Percentiles rank a stretch among this genome's conserved stretches.
These are phyloP conservation scores for Aspergillus uvarum DNA, from an alignment of 2,329 filamentous ascomycete genomes.

Conservation along the genomic window DNA sequence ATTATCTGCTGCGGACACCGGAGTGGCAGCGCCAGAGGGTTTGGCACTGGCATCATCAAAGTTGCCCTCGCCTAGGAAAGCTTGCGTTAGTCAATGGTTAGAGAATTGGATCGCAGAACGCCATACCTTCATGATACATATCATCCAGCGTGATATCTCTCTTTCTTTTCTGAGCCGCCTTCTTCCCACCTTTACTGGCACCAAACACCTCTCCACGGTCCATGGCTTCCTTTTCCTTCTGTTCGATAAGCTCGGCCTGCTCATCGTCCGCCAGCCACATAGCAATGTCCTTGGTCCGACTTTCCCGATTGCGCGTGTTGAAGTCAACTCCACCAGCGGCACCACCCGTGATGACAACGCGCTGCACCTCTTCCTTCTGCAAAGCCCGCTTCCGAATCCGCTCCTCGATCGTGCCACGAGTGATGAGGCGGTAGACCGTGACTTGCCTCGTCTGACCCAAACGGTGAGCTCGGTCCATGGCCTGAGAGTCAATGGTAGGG, in stretches of 20 bases:
- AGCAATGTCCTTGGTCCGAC: slow-evolving; percentile 95
- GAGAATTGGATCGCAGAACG: not conserved
- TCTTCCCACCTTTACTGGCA: slow-evolving; percentile 60
- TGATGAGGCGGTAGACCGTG: slow-evolving; percentile 96
- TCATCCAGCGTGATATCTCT: slow-evolving; percentile 74
- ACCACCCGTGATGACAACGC: slow-evolving; percentile 91
- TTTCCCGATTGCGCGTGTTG: slow-evolving; percentile 87
- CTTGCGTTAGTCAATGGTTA: slow-evolving; percentile 10
- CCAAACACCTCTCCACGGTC: slow-evolving; percentile 65
- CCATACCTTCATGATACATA: slow-evolving; percentile 98
- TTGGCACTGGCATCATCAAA: slow-evolving; percentile 86
- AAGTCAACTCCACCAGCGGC: slow-evolving; percentile 85
- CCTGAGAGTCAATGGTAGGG: slow-evolving; percentile 95
- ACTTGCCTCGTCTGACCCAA: slow-evolving; percentile 94
- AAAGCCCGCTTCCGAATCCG: slow-evolving; percentile 94
- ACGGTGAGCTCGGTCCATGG: slow-evolving; percentile 98
- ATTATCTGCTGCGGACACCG: slow-evolving; percentile 58
- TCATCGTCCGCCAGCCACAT: slow-evolving; percentile 99
- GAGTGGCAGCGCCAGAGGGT: slow-evolving; percentile 81
- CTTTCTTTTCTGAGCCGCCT: slow-evolving; percentile 59
- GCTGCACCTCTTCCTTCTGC: slow-evolving; percentile 98
- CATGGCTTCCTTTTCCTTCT: slow-evolving; percentile 82
- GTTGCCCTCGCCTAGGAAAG: slow-evolving; percentile 78
- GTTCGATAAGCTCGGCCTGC: slow-evolving; percentile 89
- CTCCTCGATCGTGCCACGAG: slow-evolving; percentile 93